Evolutionary conservation across 345 rosid species (phyloP), one percentile per base, ranked within the genome.

Genomic region (Populus simonii): DNA sequence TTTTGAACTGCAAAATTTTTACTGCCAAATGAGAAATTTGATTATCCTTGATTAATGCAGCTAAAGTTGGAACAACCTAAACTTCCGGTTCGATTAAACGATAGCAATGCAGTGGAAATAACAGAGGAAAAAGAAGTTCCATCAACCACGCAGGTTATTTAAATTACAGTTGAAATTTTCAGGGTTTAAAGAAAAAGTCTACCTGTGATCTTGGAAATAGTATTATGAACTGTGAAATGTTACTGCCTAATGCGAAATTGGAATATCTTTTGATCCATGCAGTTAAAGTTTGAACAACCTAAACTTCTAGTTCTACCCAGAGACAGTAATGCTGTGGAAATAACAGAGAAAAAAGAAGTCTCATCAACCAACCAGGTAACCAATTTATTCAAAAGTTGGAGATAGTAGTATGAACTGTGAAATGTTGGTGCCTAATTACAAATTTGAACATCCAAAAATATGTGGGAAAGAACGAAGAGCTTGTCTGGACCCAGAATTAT

Each of bases 71-170:
- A 72, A 38, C 38, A 68, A 3, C 49, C 7, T 31, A 38, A 38
- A 22, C 49, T 18, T 20, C 43, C 0, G 0, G 63, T 59, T 9
- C 16, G 5, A 59, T 23, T 59, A 25, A 68, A 68, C 3, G 13
- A 49, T 45, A 70, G 47, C 5, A 80, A 63, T 43, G 25, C 71
- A 17, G 71, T 68, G 22, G 78, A 55, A 80, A 53, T 38, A 33
- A 49, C 63, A 8, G 82, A 85, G 82, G 38, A 65, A 27, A 65
- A 53, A 31, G 84, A 70, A 73, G 49, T 57, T 33, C 6, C 61
- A 23, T 47, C 79, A 23, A 62, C 53, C 27, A 38, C 68, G 18
- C 23, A 5, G 80, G 83, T 82, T 57, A 79, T 12, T 43, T 71
- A 67, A 18, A 7, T 13, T 8, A 22, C 68, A 22, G 29, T 27